phyloP scores from a whole-genome alignment of 257 asterid genomes.

The Datura wrightii region DNA sequence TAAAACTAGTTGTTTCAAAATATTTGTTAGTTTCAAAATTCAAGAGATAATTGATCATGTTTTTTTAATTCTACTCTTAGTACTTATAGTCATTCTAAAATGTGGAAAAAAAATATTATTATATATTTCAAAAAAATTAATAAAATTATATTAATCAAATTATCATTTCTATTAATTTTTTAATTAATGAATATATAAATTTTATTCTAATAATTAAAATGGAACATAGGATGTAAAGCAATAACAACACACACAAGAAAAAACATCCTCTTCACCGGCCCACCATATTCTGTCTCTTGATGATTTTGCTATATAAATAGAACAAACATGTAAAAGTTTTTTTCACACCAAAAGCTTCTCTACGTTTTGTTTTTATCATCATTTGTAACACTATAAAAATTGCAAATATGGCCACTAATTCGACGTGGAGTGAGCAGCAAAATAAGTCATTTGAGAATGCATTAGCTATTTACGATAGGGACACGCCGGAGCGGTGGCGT shows the following conservation, averaged over 20 bases:
- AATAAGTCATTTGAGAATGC: slow-evolving; percentile 79
- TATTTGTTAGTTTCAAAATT: no score
- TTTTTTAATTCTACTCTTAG: no score
- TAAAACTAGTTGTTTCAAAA: no score
- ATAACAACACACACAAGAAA: neutral
- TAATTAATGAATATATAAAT: no score
- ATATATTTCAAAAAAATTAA: no score
- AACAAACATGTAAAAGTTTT: slow-evolving; percentile 26
- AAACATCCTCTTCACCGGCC: slow-evolving; percentile 29
- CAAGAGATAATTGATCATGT: no score
- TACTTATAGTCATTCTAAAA: no score
- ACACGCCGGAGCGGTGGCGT: slow-evolving; percentile 63
- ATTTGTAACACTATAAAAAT: no score
- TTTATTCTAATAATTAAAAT: no score
- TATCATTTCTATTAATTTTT: no score
- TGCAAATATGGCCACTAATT: slow-evolving; percentile 35
- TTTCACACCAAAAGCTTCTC: slow-evolving; percentile 18
- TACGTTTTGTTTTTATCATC: neutral
- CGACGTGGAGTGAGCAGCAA: slow-evolving; percentile 59
- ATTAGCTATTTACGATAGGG: slow-evolving; percentile 55
- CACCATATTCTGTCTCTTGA: slow-evolving; percentile 34
- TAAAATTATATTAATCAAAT: no score
- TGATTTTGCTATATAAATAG: slow-evolving; percentile 41
- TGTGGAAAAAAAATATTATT: no score
- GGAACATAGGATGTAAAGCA: fast-evolving